Base-by-base conservation (phyloP, 73 alveolate species). In the Paramecium sexaurelia region DNA sequence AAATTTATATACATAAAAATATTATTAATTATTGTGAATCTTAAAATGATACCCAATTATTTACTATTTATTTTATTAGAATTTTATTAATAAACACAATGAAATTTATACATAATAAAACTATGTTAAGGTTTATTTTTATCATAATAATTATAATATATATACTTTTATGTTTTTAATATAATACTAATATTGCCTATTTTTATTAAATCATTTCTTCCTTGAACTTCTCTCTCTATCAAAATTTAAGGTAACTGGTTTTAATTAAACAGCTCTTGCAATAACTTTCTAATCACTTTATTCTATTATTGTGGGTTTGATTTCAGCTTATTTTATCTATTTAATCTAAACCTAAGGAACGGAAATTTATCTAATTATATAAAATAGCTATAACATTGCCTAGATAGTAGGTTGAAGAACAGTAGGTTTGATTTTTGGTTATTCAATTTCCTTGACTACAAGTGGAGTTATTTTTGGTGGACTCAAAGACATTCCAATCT, bases 221-320 rank as follows among this genome's bases (percentile, higher is more conserved):
- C 56, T 71, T 71, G 86, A 71, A 24, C 86, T 71, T 71, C 86
- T 71, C 9, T 71, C 37, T 71, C 86, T 71, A 7, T 71, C 86
- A 13, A 71, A 13, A 11, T 11, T 33, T 71, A 71, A 19, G 32
- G 86, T 35, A 9, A 71, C 86, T 33, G 86, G 86, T 11, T 37
- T 71, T 71, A 71, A 71, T 71, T 32, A 36, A 19, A 71, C 86
- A 27, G 86, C 33, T 20, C 83, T 61, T 11, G 39, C 83, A 11
- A 61, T 61, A 15, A 61, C 83, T 61, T 61, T 61, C 83, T 61
- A 8, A 1, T 61, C 83, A 29, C 37, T 22, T 56, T 22, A 22
- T 27, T 56, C 75, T 22, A 61, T 61, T 1, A 61, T 29, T 10
- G 83, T 32, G 11, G 83, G 83, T 5, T 61, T 61, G 11, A 61